A percentile compares a stretch with the other conserved stretches of the same genome.
Conservation (phyloP, 306 rosid genomes). For the Glycine soja region DNA sequence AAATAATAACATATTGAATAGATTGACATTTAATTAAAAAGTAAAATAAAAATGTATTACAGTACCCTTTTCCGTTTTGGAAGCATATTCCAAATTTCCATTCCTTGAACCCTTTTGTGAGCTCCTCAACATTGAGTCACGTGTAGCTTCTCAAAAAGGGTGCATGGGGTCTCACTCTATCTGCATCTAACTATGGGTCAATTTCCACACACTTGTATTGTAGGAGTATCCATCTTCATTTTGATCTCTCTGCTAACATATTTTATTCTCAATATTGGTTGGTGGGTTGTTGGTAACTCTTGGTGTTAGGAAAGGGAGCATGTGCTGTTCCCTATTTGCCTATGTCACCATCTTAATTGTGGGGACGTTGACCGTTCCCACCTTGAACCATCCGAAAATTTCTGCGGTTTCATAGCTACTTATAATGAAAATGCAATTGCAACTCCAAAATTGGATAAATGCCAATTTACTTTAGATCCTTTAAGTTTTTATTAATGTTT, state of each 20-base stretch:
- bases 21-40: too few species aligned
- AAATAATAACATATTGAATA: too few species aligned
- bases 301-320: constrained; percentile 29
- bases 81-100: background rate
- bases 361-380: background rate
- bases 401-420: background rate
- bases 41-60: too few species aligned
- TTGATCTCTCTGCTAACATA: constrained; percentile 24
- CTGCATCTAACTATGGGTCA: background rate
- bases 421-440: background rate
- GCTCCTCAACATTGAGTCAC: background rate
- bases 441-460: background rate
- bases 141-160: background rate
- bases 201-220: background rate
- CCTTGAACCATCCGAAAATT: background rate
- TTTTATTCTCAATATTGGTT: background rate
- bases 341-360: background rate
- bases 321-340: constrained; percentile 18
- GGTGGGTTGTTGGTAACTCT: constrained; percentile 44
- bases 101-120: background rate
- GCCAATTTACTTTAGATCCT: background rate
- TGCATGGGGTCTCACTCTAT: constrained; percentile 28
- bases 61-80: background rate
- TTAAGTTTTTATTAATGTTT: too few species aligned
- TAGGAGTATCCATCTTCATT: background rate